Evolutionary conservation across 257 asterid species (phyloP).

Genomic region (Pogostemon cablin): DNA sequence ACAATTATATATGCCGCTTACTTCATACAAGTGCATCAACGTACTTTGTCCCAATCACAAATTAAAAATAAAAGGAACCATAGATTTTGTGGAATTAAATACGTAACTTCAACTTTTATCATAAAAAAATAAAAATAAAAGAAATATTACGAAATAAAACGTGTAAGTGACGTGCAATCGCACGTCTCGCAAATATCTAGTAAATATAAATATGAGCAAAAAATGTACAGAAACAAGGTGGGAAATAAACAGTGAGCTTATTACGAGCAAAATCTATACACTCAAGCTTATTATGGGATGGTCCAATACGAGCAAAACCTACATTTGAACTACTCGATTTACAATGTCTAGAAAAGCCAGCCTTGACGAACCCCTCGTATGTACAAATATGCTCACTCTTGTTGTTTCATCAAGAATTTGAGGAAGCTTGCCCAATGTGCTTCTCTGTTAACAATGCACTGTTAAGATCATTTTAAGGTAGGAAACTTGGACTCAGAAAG

Average conservation of each 20-base stretch:
- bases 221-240: constrained; percentile 29
- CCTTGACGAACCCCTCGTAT: constrained; percentile 30
- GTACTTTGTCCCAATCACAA: too few species aligned
- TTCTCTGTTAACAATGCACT: constrained; percentile 41
- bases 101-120: too few species aligned
- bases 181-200: too few species aligned
- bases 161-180: too few species aligned
- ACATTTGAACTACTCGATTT: constrained; percentile 24
- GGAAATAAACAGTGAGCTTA: constrained; percentile 27
- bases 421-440: constrained; percentile 47
- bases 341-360: constrained; percentile 19
- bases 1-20: too few species aligned
- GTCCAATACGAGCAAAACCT: constrained; percentile 21
- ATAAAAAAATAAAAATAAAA: too few species aligned
- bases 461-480: constrained; percentile 4
- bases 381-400: constrained; percentile 31
- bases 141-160: too few species aligned
- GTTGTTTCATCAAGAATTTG: constrained; percentile 33
- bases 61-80: too few species aligned
- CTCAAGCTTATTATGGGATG: constrained; percentile 33
- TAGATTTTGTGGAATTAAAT: too few species aligned
- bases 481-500: neutral
- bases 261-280: constrained; percentile 36
- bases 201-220: constrained; percentile 10
- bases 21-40: too few species aligned